Evolutionary conservation across 495 filamentous ascomycete genomes (phyloP).

Genomic region (Aspergillus olivimuriae): DNA sequence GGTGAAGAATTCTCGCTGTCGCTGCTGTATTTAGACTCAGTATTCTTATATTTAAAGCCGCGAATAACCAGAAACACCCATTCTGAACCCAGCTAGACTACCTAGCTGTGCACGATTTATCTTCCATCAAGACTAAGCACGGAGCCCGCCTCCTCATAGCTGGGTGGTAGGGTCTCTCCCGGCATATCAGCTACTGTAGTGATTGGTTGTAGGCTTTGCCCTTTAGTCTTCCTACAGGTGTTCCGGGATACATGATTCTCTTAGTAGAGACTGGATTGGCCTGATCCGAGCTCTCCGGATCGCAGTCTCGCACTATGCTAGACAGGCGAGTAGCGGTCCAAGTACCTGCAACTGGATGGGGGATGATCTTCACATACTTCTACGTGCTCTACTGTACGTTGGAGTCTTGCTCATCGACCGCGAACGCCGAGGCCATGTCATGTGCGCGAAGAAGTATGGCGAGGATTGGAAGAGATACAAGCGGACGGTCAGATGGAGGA

Average conservation of each 20-base stretch:
- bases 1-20: conserved; percentile 45
- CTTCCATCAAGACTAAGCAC: conserved; percentile 70
- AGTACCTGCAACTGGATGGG: conserved; percentile 58
- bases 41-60: conserved; percentile 75
- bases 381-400: conserved; percentile 84
- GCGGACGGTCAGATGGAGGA: conserved; percentile 65
- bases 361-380: conserved; percentile 78
- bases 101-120: conserved; percentile 60
- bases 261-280: conserved; percentile 38
- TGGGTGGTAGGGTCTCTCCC: conserved; percentile 82
- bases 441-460: conserved; percentile 79
- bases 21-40: conserved; percentile 54
- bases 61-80: conserved; percentile 77
- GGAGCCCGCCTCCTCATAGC: conserved; percentile 67
- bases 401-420: conserved; percentile 74
- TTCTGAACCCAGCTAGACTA: conserved; percentile 77
- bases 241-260: conserved; percentile 56
- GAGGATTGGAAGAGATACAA: conserved; percentile 81
- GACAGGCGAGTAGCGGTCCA: conserved; percentile 38
- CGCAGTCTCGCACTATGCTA: conserved; percentile 45
- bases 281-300: too few relatives aligned
- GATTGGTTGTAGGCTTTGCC: conserved; percentile 86
- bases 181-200: conserved; percentile 87
- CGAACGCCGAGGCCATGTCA: conserved; percentile 73
- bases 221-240: conserved; percentile 73